Evolutionary conservation across 2,329 filamentous ascomycete genomes (phyloP).

Genomic region (Cordyceps militaris): DNA sequence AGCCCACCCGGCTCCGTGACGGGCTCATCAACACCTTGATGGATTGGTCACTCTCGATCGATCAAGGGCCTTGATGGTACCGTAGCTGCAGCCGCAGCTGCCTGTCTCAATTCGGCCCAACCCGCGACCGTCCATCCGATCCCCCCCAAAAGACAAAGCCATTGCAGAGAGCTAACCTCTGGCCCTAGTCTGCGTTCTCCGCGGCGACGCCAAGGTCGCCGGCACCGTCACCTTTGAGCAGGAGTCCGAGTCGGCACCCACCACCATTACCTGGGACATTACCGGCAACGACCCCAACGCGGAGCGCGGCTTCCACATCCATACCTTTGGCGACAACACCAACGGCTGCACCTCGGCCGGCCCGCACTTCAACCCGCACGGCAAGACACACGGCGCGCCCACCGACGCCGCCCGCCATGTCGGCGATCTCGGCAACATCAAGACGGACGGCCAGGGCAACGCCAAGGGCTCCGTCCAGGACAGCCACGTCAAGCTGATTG

Average conservation of each 20-base stretch:
- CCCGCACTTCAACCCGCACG: slow-evolving; percentile 96
- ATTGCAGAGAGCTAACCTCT: neutral
- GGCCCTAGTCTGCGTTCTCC: slow-evolving; percentile 77
- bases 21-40: slow-evolving; percentile 37
- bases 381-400: slow-evolving; percentile 88
- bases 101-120: neutral
- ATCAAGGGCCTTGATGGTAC: slow-evolving; percentile 27
- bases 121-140: neutral
- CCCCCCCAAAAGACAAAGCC: neutral
- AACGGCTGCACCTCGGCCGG: slow-evolving; percentile 98
- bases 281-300: slow-evolving; percentile 88
- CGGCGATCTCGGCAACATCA: slow-evolving; percentile 94
- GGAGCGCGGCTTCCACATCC: slow-evolving; percentile 96
- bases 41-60: slow-evolving; percentile 21
- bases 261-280: slow-evolving; percentile 89
- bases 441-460: slow-evolving; percentile 90
- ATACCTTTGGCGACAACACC: slow-evolving; percentile 99
- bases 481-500: slow-evolving; percentile 88
- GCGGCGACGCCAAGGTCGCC: slow-evolving; percentile 92
- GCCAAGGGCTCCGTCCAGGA: slow-evolving; percentile 74
- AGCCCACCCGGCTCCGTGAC: neutral
- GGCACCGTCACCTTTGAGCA: slow-evolving; percentile 96
- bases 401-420: slow-evolving; percentile 81
- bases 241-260: slow-evolving; percentile 70
- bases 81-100: neutral